phyloP scores from a whole-genome alignment of 495 filamentous ascomycete genomes.

The Neurospora sp. region DNA sequence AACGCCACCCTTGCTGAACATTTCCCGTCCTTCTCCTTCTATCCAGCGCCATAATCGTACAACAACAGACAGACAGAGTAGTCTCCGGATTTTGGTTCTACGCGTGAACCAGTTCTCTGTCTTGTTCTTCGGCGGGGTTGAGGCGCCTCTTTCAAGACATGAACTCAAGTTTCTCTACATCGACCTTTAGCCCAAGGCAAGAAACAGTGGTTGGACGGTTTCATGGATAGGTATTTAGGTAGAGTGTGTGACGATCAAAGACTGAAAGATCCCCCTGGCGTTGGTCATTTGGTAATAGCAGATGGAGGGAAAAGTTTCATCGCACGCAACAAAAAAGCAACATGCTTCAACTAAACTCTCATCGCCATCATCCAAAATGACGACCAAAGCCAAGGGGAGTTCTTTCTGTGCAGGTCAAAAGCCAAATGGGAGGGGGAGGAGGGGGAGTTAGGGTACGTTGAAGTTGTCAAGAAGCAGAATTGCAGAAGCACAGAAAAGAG shows the following conservation, averaged over 20 bases:
- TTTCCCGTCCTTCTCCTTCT: neutral
- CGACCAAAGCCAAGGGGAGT: neutral
- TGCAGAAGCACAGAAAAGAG: neutral
- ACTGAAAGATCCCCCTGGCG: neutral
- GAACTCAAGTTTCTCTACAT: constrained; percentile 28
- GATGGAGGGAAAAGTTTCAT: neutral
- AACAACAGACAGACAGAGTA: neutral
- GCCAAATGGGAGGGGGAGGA: neutral
- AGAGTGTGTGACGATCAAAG: neutral
- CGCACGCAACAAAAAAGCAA: neutral
- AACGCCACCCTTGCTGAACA: neutral
- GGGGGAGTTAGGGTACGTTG: neutral
- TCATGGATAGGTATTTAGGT: constrained; percentile 4
- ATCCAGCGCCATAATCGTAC: neutral
- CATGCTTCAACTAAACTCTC: neutral
- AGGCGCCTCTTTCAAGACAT: neutral
- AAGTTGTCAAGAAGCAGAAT: neutral
- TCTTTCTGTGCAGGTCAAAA: neutral
- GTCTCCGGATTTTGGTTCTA: neutral
- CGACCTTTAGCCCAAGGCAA: constrained; percentile 24
- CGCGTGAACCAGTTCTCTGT: neutral
- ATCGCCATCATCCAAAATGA: neutral
- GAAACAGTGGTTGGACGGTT: constrained; percentile 9
- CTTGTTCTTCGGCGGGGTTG: neutral
- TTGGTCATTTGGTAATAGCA: neutral